phyloP scores from a whole-genome alignment of 2,329 filamentous ascomycete species.

The Epicoccum sorghinum region DNA sequence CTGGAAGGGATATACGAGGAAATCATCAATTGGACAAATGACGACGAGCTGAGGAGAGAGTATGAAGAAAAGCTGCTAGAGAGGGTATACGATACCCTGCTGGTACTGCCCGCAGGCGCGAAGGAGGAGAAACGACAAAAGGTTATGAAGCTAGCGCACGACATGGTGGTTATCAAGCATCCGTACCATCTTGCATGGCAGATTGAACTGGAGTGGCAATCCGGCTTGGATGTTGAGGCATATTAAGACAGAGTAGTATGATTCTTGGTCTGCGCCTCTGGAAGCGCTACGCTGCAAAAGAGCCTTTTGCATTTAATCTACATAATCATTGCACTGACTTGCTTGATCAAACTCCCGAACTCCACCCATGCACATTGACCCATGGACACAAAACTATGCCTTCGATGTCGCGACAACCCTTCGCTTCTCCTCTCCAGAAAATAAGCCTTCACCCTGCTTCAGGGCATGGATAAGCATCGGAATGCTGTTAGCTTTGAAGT shows the following conservation, averaged over 20 bases:
- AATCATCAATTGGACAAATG: constrained; percentile 86
- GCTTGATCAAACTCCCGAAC: constrained; percentile 17
- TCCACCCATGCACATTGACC: constrained; percentile 18
- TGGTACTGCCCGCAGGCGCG: constrained; percentile 68
- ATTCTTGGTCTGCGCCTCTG: background rate
- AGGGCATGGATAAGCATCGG: constrained; percentile 70
- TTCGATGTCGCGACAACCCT: constrained; percentile 42
- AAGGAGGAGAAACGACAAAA: constrained; percentile 75
- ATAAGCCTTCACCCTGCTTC: constrained; percentile 69
- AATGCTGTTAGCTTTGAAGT: constrained; percentile 70
- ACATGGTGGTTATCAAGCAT: constrained; percentile 96
- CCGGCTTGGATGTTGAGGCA: constrained; percentile 38
- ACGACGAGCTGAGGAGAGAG: constrained; percentile 81
- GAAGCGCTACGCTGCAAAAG: background rate
- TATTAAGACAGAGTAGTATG: constrained; percentile 18
- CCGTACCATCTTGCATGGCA: constrained; percentile 90
- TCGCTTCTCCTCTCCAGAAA: constrained; percentile 60
- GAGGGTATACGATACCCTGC: constrained; percentile 78
- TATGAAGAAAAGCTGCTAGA: constrained; percentile 91
- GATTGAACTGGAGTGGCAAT: constrained; percentile 87
- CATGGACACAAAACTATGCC: constrained; percentile 1
- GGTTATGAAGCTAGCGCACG: constrained; percentile 77
- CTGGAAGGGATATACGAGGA: constrained; percentile 82
- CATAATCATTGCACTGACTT: background rate
- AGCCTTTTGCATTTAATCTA: background rate